phyloP scores from a whole-genome alignment of 345 rosid genomes.

The Rhizophora apiculata region DNA sequence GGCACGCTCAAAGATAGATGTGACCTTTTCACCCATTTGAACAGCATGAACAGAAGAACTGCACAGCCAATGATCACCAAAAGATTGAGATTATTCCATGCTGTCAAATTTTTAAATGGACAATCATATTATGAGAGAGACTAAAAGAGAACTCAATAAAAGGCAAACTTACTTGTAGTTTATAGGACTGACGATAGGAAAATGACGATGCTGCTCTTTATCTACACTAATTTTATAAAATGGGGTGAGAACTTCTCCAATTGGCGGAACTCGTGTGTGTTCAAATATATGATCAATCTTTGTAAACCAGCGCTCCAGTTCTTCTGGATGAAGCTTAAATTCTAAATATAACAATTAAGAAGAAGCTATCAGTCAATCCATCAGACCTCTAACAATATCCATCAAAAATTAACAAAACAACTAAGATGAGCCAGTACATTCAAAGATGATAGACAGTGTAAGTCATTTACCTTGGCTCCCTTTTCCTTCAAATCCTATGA shows the following conservation, averaged over 20 bases:
- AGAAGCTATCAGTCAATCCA: constrained; percentile 18
- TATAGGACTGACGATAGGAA: constrained; percentile 70
- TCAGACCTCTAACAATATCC: constrained; percentile 6
- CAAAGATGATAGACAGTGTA: constrained; percentile 5
- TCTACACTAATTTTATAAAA: constrained; percentile 63
- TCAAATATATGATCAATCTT: constrained; percentile 90
- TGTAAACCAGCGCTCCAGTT: constrained; percentile 91
- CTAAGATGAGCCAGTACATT: background rate
- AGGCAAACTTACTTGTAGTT: constrained; percentile 65
- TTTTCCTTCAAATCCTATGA: constrained; percentile 91
- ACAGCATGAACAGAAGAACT: constrained; percentile 93
- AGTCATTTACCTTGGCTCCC: constrained; percentile 78
- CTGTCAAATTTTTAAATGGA: constrained; percentile 5
- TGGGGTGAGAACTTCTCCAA: constrained; percentile 69
- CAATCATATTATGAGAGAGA: constrained; percentile 1
- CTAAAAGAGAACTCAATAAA: background rate
- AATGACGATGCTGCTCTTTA: constrained; percentile 62
- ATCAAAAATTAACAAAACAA: background rate
- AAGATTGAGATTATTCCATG: background rate
- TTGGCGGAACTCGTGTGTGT: constrained; percentile 76
- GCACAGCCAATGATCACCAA: constrained; percentile 20
- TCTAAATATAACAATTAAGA: constrained; percentile 35
- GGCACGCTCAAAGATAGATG: constrained; percentile 78
- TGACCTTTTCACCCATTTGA: constrained; percentile 87
- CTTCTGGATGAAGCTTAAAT: constrained; percentile 76